Base-by-base conservation (phyloP, 2,329 filamentous ascomycete species). In the Fusarium multiceps region DNA sequence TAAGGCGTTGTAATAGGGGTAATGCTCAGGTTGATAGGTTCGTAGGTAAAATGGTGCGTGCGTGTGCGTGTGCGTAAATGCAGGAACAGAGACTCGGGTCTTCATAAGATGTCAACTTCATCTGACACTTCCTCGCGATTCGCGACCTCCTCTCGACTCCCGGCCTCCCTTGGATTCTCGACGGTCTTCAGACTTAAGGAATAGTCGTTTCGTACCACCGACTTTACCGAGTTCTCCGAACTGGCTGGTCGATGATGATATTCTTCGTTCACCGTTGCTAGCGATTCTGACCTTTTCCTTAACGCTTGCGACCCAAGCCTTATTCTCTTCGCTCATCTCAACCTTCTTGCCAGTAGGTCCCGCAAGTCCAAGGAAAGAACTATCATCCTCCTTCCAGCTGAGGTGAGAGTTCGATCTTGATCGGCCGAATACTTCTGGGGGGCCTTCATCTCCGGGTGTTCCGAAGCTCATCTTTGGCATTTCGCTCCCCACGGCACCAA, bases 231-330 rank as follows among this genome's bases (percentile, higher is more conserved):
- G 80, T 69, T 93, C 90, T 21, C 89, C 90, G 78, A 93, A 92
- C 76, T 64, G 63, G 18, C 71, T 59, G 25, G 72, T 69, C n/a
- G 75, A 53, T 37, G 69, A 76, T 20, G 80, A 74, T 21, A 78
- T 68, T 53, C 79, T 80, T 49, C 80, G 81, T 77, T 89, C 89
- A 59, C 87, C 87, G 23, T 27, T 41, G 75, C 90, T 92, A 64
- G 89, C 91, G 48, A 89, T 85, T 63, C 91, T 87, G 42, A 94
- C 93, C 76, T 93, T 91, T 75, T 93, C 91, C 81, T 93, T 91
- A 82, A 96, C 91, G 66, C 89, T 92, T 78, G 94, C 91, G 12
- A 96, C 91, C 93, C 93, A 96, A 41, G 90, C 89, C 61, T 89
- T 85, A 75, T 91, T 93, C 79, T 94, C 90, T 58, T 90, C 89